Conservation (phyloP, 305 asterid genomes). For the Fraxinus velutina region DNA sequence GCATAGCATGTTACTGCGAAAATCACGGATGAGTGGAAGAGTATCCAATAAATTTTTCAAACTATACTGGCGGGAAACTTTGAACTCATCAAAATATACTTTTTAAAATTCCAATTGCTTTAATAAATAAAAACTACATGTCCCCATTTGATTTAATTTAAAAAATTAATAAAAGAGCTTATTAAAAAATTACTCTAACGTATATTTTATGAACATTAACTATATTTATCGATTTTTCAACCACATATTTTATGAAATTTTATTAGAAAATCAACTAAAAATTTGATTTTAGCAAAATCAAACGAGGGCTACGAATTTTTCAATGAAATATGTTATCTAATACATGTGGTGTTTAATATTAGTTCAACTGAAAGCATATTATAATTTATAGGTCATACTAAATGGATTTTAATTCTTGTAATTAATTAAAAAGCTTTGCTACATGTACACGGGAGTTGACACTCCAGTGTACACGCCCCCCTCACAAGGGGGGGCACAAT, state of each 20-base stretch:
- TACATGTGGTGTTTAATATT: background rate
- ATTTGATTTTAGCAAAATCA: background rate
- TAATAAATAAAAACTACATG: background rate
- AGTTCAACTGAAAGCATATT: background rate
- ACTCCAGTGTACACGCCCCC: too few species aligned
- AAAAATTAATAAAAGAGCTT: background rate
- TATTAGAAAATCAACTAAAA: too few species aligned
- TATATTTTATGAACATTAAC: background rate
- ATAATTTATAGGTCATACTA: background rate
- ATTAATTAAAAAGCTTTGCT: too few species aligned
- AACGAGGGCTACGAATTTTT: background rate
- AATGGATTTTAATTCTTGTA: background rate
- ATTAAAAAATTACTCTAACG: too few species aligned
- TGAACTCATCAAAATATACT: background rate
- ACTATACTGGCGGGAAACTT: slow-evolving; percentile 13
- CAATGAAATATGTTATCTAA: background rate
- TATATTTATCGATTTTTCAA: background rate
- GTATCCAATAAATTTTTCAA: background rate
- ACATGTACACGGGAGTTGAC: too few species aligned
- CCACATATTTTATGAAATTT: background rate
- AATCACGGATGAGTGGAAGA: slow-evolving; percentile 37
- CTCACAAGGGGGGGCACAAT: too few species aligned
- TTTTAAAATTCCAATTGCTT: background rate
- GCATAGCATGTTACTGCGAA: slow-evolving; percentile 31
- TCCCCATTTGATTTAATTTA: background rate